phyloP scores from a whole-genome alignment of 768 basidiomycete species.

The Rickenella mellea region DNA sequence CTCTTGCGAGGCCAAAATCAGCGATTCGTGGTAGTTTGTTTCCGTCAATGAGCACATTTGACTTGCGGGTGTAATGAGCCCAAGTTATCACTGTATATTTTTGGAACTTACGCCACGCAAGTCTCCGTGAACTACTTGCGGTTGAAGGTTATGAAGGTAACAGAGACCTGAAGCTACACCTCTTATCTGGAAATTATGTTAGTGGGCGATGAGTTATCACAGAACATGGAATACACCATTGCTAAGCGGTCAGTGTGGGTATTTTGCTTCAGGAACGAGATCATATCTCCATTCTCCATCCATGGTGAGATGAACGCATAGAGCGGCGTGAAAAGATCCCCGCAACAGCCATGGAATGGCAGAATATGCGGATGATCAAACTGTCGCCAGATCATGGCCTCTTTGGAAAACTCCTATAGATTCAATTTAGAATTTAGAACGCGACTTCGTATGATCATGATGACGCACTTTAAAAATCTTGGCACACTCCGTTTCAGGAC shows the following conservation, averaged over 20 bases:
- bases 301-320: background rate
- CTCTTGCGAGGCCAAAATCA: constrained; percentile 50
- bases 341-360: background rate
- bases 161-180: constrained; percentile 36
- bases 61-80: constrained; percentile 18
- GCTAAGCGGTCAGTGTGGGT: background rate
- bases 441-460: background rate
- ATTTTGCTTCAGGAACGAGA: background rate
- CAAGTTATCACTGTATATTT: background rate
- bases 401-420: background rate
- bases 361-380: background rate
- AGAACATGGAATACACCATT: background rate
- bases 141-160: constrained; percentile 39
- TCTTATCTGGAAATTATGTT: constrained; percentile 24
- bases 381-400: constrained; percentile 1
- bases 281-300: background rate
- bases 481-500: no score
- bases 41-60: constrained; percentile 38
- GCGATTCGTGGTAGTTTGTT: constrained; percentile 39
- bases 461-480: no score
- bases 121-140: constrained; percentile 46
- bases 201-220: background rate
- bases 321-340: background rate
- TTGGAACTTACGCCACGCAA: constrained; percentile 34
- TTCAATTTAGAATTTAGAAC: background rate